These are phyloP conservation scores for Pseudogymnoascus sp. DNA, from an alignment of 2,329 filamentous ascomycete genomes.

Conservation along the genomic window DNA sequence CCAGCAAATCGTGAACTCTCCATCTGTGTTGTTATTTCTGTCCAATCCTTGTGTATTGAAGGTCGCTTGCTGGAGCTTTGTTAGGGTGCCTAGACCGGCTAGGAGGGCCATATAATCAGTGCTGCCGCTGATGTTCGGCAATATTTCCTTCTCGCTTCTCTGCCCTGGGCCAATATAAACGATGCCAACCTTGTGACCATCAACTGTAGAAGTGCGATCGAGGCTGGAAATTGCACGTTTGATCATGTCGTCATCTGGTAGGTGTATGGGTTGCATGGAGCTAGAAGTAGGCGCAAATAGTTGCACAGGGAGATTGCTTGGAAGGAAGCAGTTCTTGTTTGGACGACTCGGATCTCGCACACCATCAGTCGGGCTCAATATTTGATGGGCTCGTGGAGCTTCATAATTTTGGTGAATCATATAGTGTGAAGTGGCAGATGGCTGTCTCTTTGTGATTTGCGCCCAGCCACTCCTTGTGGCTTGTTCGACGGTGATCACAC, in stretches of 20 bases:
- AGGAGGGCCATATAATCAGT: constrained; percentile 83
- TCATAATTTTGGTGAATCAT: constrained; percentile 50
- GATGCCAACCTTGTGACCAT: constrained; percentile 91
- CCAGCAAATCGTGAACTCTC: constrained; percentile 87
- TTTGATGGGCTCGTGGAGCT: constrained; percentile 50
- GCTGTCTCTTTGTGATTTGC: constrained; percentile 62
- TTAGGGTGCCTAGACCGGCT: constrained; percentile 71
- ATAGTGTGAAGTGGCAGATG: constrained; percentile 53
- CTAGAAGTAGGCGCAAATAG: constrained; percentile 41
- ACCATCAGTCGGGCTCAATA: constrained; percentile 39
- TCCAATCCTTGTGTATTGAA: constrained; percentile 95
- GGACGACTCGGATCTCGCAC: constrained; percentile 42
- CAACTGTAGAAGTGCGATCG: constrained; percentile 80
- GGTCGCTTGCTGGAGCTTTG: constrained; percentile 69
- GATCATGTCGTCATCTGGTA: constrained; percentile 53
- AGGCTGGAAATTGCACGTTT: constrained; percentile 68
- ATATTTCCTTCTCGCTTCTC: constrained; percentile 71
- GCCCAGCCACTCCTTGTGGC: constrained; percentile 58
- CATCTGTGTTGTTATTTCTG: constrained; percentile 67
- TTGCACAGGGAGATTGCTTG: constrained; percentile 65
- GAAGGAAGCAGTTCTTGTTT: constrained; percentile 55
- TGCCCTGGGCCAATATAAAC: constrained; percentile 89
- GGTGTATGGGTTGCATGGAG: constrained; percentile 62
- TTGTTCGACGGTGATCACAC: constrained; percentile 67
- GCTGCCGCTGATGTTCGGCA: constrained; percentile 79